Conservation (phyloP, 306 rosid species). For the Pyrus pyrifolia region DNA sequence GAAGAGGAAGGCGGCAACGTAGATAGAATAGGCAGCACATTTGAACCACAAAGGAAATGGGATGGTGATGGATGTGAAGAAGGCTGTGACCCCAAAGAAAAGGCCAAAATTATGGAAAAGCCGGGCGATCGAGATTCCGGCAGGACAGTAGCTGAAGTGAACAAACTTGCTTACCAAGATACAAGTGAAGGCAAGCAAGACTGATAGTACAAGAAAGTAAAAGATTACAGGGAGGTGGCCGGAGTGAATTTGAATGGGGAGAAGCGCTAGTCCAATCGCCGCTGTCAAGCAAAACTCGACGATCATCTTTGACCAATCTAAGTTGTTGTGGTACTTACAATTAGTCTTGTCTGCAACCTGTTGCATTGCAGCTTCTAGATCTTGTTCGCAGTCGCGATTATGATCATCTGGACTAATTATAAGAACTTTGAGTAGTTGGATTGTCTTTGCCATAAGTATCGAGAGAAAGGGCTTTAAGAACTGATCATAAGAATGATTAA, state of each 20-base stretch:
- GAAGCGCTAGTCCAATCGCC: not conserved
- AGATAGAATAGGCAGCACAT: not conserved
- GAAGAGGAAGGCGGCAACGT: not conserved
- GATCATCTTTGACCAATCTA: not conserved
- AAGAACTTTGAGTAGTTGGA: not conserved
- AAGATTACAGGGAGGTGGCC: not conserved
- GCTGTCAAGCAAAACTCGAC: not conserved
- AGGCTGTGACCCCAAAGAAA: not conserved
- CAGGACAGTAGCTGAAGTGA: not conserved
- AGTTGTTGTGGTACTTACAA: not conserved
- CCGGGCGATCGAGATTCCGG: not conserved
- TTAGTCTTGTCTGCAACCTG: not conserved
- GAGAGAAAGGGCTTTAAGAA: not conserved
- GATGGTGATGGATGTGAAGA: slow-evolving; percentile 1
- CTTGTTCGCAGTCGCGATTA: not conserved
- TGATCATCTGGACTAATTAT: not conserved
- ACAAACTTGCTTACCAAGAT: not conserved
- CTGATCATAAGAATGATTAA: not conserved
- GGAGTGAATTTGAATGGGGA: not conserved
- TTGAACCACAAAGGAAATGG: not conserved
- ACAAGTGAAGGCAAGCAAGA: slow-evolving; percentile 8
- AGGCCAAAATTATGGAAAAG: not conserved
- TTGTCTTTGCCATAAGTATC: not conserved
- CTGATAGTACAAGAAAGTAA: not conserved
- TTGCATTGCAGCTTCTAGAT: not conserved